Percentiles rank a stretch among this genome's conserved stretches.
These are phyloP conservation scores for Sarocladiaceae sp. DNA, from an alignment of 2,329 filamentous ascomycete genomes.

Conservation along the genomic window DNA sequence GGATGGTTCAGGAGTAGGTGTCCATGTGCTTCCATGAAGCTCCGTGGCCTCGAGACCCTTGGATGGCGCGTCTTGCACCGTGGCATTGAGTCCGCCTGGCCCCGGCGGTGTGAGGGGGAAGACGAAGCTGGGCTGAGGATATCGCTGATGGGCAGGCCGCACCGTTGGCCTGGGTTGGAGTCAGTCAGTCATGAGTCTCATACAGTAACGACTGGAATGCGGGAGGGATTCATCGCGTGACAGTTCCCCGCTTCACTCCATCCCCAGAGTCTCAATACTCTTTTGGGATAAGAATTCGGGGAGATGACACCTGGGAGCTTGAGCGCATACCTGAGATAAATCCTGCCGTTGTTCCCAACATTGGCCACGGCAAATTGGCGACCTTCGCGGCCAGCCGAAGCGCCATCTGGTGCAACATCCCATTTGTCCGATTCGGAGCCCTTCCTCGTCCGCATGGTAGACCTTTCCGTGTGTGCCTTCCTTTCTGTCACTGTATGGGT, in stretches of 20 bases:
- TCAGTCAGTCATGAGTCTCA: conserved; percentile 1
- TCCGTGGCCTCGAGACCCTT: conserved; percentile 18
- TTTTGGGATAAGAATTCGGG: too few species aligned
- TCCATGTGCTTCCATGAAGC: conserved; percentile 32
- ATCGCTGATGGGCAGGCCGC: conserved; percentile 54
- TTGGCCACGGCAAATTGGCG: conserved; percentile 75
- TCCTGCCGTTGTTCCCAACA: conserved; percentile 75
- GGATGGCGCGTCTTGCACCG: conserved; percentile 24
- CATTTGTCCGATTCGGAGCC: conserved; percentile 49
- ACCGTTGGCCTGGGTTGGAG: conserved; percentile 45
- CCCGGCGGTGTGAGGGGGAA: conserved; percentile 56
- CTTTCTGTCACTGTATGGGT: conserved; percentile 42
- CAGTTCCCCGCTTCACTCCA: conserved; percentile 2
- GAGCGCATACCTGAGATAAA: conserved; percentile 64
- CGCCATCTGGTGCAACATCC: conserved; percentile 54
- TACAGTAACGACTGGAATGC: conserved; percentile 1
- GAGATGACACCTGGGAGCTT: too few species aligned
- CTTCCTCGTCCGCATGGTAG: conserved; percentile 35
- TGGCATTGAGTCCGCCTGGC: conserved; percentile 48
- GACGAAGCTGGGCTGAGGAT: conserved; percentile 53
- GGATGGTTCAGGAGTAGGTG: conserved; percentile 32
- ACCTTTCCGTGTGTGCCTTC: conserved; percentile 33
- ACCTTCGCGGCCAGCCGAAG: conserved; percentile 56
- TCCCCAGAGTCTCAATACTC: too few species aligned
- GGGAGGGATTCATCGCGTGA: not conserved